phyloP scores from a whole-genome alignment of 768 basidiomycete species.

The Rhodosporidiobolus sp. region DNA sequence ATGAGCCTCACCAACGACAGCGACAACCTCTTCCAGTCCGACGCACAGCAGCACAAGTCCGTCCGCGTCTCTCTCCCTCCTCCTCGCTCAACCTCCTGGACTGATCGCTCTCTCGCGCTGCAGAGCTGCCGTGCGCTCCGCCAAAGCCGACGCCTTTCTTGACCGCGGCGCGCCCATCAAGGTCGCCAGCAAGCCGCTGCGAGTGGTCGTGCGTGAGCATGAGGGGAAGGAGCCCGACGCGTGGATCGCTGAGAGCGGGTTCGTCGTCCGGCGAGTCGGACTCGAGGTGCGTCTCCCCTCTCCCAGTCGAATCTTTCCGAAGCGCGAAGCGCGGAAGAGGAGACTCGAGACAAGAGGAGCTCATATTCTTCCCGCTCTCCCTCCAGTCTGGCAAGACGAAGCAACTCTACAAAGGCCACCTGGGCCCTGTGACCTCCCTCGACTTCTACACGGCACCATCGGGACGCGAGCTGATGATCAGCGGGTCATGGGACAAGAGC shows the following conservation, averaged over 20 bases:
- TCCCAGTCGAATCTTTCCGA: too few species aligned
- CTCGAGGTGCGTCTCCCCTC: slow-evolving; percentile 60
- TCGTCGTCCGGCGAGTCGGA: slow-evolving; percentile 67
- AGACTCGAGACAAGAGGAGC: background rate
- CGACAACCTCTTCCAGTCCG: slow-evolving; percentile 66
- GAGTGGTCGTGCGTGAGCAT: slow-evolving; percentile 52
- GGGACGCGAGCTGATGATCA: slow-evolving; percentile 63
- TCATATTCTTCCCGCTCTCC: slow-evolving; percentile 15
- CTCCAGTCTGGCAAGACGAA: slow-evolving; percentile 72
- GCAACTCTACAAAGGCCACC: slow-evolving; percentile 75
- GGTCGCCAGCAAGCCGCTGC: slow-evolving; percentile 70
- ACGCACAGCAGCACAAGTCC: slow-evolving; percentile 62
- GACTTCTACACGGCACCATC: slow-evolving; percentile 56
- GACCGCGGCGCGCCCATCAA: slow-evolving; percentile 73
- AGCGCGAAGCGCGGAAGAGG: too few species aligned
- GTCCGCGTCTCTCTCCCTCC: slow-evolving; percentile 52
- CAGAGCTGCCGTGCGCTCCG: slow-evolving; percentile 57
- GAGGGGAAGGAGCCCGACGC: slow-evolving; percentile 57
- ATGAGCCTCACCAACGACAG: slow-evolving; percentile 47
- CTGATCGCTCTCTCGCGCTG: slow-evolving; percentile 43
- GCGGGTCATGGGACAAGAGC: slow-evolving; percentile 96
- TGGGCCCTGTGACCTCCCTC: slow-evolving; percentile 80
- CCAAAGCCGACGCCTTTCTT: slow-evolving; percentile 69
- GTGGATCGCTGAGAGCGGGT: slow-evolving; percentile 87
- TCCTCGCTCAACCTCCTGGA: slow-evolving; percentile 29